These are phyloP conservation scores for Parafenestella ontariensis DNA, from an alignment of 2,329 filamentous ascomycete genomes.

Conservation along the genomic window DNA sequence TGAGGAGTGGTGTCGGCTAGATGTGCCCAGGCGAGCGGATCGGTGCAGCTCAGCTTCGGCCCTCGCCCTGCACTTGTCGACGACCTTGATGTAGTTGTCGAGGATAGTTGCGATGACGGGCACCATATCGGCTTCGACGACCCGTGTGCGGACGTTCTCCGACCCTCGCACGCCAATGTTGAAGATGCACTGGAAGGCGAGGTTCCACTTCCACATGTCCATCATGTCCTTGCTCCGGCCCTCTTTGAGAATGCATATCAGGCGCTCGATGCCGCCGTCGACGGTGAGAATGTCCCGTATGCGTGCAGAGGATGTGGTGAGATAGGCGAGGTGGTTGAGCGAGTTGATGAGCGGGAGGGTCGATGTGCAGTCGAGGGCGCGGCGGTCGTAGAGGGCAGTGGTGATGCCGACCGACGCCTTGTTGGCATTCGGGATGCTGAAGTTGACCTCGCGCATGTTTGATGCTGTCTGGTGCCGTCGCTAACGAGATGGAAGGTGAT, in stretches of 20 bases:
- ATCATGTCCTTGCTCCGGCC: conserved; percentile 97
- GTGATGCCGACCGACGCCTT: conserved; percentile 99
- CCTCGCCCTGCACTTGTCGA: conserved; percentile 89
- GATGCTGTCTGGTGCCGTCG: conserved; percentile 23
- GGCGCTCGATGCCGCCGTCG: conserved; percentile 95
- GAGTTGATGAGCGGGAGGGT: conserved; percentile 98
- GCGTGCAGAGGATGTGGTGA: conserved; percentile 95
- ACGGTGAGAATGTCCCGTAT: conserved; percentile 98
- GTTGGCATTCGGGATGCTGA: conserved; percentile 98
- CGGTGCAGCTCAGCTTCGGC: conserved; percentile 79
- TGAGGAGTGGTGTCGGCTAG: conserved; percentile 50
- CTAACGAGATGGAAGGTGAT: conserved; percentile 15
- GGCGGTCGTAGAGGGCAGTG: conserved; percentile 95
- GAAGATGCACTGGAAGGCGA: conserved; percentile 98
- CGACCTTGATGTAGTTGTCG: conserved; percentile 96
- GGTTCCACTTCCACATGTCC: conserved; percentile 99
- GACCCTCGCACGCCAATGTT: conserved; percentile 98
- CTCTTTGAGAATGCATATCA: conserved; percentile 98
- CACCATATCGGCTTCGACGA: conserved; percentile 99
- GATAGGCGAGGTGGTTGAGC: conserved; percentile 96
- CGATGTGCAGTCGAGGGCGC: conserved; percentile 97
- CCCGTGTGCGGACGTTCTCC: conserved; percentile 89
- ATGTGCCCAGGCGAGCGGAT: conserved; percentile 55
- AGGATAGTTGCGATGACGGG: conserved; percentile 98
- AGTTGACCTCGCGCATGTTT: conserved; percentile 99